A percentile compares a stretch with the other conserved stretches of the same genome.
Conservation (phyloP, 2,329 filamentous ascomycete species). For the Colletotrichum simmondsii region DNA sequence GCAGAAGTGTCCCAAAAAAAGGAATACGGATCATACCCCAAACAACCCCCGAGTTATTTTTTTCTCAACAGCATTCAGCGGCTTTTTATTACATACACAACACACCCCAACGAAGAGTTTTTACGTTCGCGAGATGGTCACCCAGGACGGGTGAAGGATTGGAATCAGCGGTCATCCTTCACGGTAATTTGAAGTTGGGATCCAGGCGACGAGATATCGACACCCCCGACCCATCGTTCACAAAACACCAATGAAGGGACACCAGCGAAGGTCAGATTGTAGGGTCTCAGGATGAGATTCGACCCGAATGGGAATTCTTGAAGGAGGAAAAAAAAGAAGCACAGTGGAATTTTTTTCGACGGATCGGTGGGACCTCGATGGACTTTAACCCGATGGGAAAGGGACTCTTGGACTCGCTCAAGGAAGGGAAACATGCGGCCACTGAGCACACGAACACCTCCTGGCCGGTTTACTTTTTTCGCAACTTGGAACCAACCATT, state of each 20-base stretch:
- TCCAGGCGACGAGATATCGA: conserved; percentile 25
- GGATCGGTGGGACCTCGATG: not conserved
- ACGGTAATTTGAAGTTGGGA: not conserved
- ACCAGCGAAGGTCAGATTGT: conserved; percentile 25
- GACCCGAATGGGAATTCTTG: conserved; percentile 18
- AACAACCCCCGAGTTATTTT: conserved; percentile 37
- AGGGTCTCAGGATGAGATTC: conserved; percentile 22
- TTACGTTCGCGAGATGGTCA: conserved; percentile 31
- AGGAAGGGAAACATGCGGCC: conserved; percentile 14
- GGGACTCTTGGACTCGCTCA: not conserved
- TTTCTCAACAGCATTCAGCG: conserved; percentile 40
- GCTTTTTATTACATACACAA: conserved; percentile 37
- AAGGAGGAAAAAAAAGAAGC: conserved; percentile 22
- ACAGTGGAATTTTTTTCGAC: conserved; percentile 14
- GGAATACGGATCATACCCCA: conserved; percentile 50
- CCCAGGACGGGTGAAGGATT: conserved; percentile 29
- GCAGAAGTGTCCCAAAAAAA: conserved; percentile 55
- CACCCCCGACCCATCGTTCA: conserved; percentile 19
- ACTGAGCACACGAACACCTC: conserved; percentile 9
- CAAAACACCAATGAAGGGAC: not conserved
- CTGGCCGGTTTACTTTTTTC: conserved; percentile 6
- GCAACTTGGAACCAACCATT: not conserved
- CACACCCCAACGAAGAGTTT: conserved; percentile 31
- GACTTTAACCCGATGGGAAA: not conserved
- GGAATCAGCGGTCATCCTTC: conserved; percentile 8